A percentile compares a stretch with the other conserved stretches of the same genome.
Evolutionary conservation across 805 yeast species (phyloP).

Genomic region (Nakazawaea ambrosiae): DNA sequence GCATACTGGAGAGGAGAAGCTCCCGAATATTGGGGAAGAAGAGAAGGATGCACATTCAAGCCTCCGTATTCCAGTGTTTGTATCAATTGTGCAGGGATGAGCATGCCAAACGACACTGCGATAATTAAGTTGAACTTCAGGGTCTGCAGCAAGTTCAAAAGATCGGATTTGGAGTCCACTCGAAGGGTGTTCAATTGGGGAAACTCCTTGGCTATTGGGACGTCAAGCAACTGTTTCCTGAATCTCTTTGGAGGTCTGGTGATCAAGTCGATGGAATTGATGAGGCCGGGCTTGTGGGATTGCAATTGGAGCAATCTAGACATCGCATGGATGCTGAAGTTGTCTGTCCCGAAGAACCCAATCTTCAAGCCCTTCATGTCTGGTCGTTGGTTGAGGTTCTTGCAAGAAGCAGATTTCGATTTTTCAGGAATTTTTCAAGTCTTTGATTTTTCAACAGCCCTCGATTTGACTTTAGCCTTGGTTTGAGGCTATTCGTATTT

Average conservation of each 20-base stretch:
- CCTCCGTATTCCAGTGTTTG: conserved; percentile 51
- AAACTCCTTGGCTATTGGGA: conserved; percentile 40
- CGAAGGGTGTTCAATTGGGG: conserved; percentile 32
- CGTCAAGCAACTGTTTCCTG: conserved; percentile 35
- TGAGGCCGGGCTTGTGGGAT: conserved; percentile 1
- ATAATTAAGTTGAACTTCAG: conserved; percentile 53
- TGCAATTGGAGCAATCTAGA: conserved; percentile 25
- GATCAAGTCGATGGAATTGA: conserved; percentile 44
- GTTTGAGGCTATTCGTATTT: too few species aligned
- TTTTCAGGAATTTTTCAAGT: not conserved
- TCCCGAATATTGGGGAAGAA: conserved; percentile 78
- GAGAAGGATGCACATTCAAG: conserved; percentile 86
- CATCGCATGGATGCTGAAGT: conserved; percentile 55
- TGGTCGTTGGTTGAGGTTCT: not conserved
- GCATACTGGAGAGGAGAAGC: conserved; percentile 87
- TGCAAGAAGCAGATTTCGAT: too few species aligned
- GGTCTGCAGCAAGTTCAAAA: conserved; percentile 18
- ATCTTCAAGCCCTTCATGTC: conserved; percentile 22
- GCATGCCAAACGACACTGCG: conserved; percentile 87
- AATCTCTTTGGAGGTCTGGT: conserved; percentile 51
- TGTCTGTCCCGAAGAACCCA: conserved; percentile 77
- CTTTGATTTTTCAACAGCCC: not conserved
- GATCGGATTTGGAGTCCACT: conserved; percentile 45
- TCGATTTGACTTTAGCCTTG: too few species aligned
- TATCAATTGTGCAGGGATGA: conserved; percentile 65